These are phyloP conservation scores for Fusarium illudens DNA, from an alignment of 2,329 filamentous ascomycete genomes.

Conservation along the genomic window DNA sequence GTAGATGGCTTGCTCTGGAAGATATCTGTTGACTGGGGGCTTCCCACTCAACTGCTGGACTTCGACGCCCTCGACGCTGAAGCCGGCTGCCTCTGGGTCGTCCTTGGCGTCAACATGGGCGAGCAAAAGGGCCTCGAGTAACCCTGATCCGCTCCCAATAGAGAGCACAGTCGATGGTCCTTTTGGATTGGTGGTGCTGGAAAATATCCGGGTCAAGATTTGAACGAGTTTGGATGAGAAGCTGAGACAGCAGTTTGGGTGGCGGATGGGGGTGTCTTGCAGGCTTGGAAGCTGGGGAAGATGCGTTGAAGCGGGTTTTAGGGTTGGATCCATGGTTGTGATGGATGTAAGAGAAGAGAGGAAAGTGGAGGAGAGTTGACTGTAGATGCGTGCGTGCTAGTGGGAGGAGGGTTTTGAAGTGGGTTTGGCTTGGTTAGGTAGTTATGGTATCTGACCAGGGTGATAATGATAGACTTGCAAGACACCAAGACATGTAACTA, in stretches of 20 bases:
- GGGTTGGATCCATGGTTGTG: neutral
- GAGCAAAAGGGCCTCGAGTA: slow-evolving; percentile 42
- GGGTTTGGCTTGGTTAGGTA: no score
- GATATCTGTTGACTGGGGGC: slow-evolving; percentile 37
- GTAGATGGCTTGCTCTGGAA: slow-evolving; percentile 38
- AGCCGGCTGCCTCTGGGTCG: neutral
- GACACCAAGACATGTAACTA: no score
- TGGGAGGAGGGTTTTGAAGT: neutral
- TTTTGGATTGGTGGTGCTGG: neutral
- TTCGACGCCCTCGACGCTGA: slow-evolving; percentile 41
- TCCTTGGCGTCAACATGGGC: slow-evolving; percentile 6
- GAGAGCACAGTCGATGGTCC: slow-evolving; percentile 37
- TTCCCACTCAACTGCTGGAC: slow-evolving; percentile 31
- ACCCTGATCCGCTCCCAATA: slow-evolving; percentile 44
- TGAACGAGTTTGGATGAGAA: slow-evolving; percentile 40
- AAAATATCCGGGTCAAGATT: slow-evolving; percentile 18
- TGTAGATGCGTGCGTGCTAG: no score
- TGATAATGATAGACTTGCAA: no score
- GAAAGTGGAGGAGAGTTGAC: neutral
- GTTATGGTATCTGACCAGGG: no score
- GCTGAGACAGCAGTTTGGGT: slow-evolving; percentile 43
- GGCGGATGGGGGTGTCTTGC: slow-evolving; percentile 27
- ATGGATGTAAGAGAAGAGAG: neutral
- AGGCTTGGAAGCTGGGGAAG: slow-evolving; percentile 20
- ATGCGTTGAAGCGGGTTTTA: slow-evolving; percentile 15